Conservation (phyloP, 2,329 filamentous ascomycete species). For the Phyllachora maydis region DNA sequence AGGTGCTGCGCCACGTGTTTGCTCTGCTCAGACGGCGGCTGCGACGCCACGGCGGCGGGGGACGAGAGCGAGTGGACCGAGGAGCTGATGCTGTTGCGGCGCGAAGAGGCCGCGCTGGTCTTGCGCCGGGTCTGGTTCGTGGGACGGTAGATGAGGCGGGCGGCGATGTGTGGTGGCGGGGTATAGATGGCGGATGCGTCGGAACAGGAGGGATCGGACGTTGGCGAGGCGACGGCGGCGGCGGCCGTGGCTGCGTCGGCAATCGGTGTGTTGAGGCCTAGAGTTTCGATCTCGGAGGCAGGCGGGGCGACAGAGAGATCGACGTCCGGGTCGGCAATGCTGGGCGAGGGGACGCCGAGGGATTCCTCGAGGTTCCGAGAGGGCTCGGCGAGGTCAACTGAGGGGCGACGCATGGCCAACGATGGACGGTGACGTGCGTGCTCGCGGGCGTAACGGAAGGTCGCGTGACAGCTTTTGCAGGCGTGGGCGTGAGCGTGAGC, state of each 20-base stretch:
- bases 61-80: constrained; percentile 55
- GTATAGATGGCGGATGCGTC: too few relatives aligned
- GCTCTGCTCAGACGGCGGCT: constrained; percentile 48
- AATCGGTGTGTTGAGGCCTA: too few relatives aligned
- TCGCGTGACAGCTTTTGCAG: too few relatives aligned
- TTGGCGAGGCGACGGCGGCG: constrained; percentile 12
- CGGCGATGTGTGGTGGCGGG: constrained; percentile 57
- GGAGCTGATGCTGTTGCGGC: constrained; percentile 61
- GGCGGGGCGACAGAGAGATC: constrained; percentile 6
- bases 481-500: too few relatives aligned
- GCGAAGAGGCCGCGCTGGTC: constrained; percentile 58
- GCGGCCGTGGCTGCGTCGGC: constrained; percentile 8
- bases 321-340: constrained; percentile 5
- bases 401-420: constrained; percentile 12
- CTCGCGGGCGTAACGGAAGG: too few relatives aligned
- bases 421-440: background rate
- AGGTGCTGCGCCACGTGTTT: constrained; percentile 62
- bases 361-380: constrained; percentile 11
- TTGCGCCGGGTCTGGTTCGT: constrained; percentile 42
- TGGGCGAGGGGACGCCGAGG: constrained; percentile 6
- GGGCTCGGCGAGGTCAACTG: constrained; percentile 10
- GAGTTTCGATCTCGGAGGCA: constrained; percentile 8
- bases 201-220: too few relatives aligned
- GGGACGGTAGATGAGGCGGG: constrained; percentile 49
- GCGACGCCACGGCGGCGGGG: constrained; percentile 30